These are phyloP conservation scores for Exophiala bonariae DNA, from an alignment of 2,329 filamentous ascomycete species.

Conservation along the genomic window DNA sequence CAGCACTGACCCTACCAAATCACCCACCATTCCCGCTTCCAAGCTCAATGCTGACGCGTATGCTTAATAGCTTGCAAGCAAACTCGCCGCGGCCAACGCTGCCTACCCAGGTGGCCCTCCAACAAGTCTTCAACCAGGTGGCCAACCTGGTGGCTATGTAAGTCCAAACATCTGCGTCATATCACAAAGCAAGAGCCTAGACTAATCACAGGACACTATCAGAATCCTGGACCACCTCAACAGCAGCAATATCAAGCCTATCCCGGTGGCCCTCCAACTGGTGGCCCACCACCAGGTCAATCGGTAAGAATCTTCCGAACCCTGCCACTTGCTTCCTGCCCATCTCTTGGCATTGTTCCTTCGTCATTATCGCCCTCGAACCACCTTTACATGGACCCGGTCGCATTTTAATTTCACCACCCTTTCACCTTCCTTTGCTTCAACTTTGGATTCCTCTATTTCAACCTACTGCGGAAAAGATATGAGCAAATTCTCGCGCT, in stretches of 20 bases:
- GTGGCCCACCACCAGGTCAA: slow-evolving; percentile 26
- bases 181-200: background rate
- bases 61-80: slow-evolving; percentile 33
- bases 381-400: too few species aligned
- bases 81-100: slow-evolving; percentile 39
- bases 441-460: background rate
- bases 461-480: slow-evolving; percentile 3
- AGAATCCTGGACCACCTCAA: slow-evolving; percentile 26
- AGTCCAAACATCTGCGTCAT: slow-evolving; percentile 35
- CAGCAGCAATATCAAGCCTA: slow-evolving; percentile 58
- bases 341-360: slow-evolving; percentile 21
- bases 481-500: slow-evolving; percentile 30
- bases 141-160: slow-evolving; percentile 51
- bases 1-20: slow-evolving; percentile 1
- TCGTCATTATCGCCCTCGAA: slow-evolving; percentile 11
- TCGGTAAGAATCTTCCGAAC: slow-evolving; percentile 32
- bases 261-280: slow-evolving; percentile 41
- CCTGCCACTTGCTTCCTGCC: slow-evolving; percentile 12
- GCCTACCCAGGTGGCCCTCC: slow-evolving; percentile 32
- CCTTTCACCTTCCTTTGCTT: background rate
- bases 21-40: slow-evolving; percentile 11
- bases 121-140: slow-evolving; percentile 35
- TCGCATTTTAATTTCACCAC: background rate
- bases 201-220: slow-evolving; percentile 3
- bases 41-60: slow-evolving; percentile 24